Evolutionary conservation across 495 filamentous ascomycete species (phyloP).

Genomic region (Gamarada debralockiae): DNA sequence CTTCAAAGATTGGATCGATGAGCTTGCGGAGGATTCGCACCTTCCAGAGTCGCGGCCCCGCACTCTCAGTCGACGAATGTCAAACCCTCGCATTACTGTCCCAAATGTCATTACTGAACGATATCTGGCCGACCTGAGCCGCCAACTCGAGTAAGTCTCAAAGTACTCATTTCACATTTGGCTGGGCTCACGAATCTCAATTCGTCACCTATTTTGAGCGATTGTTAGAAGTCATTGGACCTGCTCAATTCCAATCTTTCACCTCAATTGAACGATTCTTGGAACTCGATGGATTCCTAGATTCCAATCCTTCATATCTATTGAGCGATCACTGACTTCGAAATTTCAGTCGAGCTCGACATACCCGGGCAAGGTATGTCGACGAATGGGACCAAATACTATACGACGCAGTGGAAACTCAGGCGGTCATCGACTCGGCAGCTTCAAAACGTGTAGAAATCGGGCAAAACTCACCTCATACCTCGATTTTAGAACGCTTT

Average conservation of each 20-base stretch:
- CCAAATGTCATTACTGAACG: slow-evolving; percentile 89
- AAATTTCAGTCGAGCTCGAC: slow-evolving; percentile 60
- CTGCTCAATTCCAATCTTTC: too few species aligned
- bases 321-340: too few species aligned
- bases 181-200: too few species aligned
- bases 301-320: too few species aligned
- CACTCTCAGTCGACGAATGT: slow-evolving; percentile 35
- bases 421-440: slow-evolving; percentile 80
- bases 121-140: slow-evolving; percentile 85
- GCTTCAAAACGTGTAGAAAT: slow-evolving; percentile 79
- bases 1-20: slow-evolving; percentile 94
- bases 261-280: too few species aligned
- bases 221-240: too few species aligned
- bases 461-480: slow-evolving; percentile 49
- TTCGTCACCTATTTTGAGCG: too few species aligned
- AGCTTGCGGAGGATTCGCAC: slow-evolving; percentile 67
- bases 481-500: slow-evolving; percentile 48
- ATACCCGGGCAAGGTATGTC: slow-evolving; percentile 76
- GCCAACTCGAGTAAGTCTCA: slow-evolving; percentile 52
- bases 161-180: too few species aligned
- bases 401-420: slow-evolving; percentile 64
- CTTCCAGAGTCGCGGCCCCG: slow-evolving; percentile 57
- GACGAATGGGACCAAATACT: slow-evolving; percentile 83
- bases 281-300: too few species aligned
- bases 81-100: slow-evolving; percentile 38